Conservation (phyloP, 2,329 filamentous ascomycete species). For the Colletotrichum cuscutae region DNA sequence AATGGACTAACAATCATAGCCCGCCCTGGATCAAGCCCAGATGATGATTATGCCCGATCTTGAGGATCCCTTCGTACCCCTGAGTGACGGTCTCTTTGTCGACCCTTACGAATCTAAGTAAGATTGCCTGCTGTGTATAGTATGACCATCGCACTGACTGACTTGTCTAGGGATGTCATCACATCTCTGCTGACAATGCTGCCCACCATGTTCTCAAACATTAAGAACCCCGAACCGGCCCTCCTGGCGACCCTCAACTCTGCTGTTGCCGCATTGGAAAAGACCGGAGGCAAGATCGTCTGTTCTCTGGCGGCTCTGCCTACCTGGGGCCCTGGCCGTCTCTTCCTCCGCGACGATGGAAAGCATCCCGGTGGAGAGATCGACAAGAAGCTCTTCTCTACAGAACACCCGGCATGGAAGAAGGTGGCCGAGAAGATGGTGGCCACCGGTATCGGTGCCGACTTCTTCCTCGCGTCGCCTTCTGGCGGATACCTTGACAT, state of each 20-base stretch:
- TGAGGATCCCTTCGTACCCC: conserved; percentile 93
- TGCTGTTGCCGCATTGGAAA: conserved; percentile 82
- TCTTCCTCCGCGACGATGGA: conserved; percentile 88
- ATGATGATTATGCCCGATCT: conserved; percentile 99
- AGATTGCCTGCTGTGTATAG: conserved; percentile 36
- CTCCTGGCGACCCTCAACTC: conserved; percentile 86
- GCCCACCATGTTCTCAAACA: conserved; percentile 84
- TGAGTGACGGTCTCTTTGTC: conserved; percentile 92
- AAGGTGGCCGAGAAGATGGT: conserved; percentile 91
- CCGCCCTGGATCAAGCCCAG: conserved; percentile 85
- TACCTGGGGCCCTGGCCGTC: conserved; percentile 87
- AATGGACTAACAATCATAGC: conserved; percentile 50
- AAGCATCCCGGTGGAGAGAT: conserved; percentile 88
- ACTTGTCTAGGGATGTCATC: conserved; percentile 72
- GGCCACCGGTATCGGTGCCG: conserved; percentile 84
- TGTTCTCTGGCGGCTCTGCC: conserved; percentile 89
- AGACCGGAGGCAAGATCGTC: conserved; percentile 91
- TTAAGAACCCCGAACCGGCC: conserved; percentile 92
- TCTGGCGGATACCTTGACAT: conserved; percentile 93
- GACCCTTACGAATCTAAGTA: conserved; percentile 90
- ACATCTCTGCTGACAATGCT: conserved; percentile 85
- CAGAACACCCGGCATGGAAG: conserved; percentile 88
- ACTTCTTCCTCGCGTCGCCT: conserved; percentile 94
- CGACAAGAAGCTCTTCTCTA: conserved; percentile 91
- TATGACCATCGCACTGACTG: conserved; percentile 36